Evolutionary conservation across 441 rosid species (phyloP).

Genomic region (Biscutella laevigata): DNA sequence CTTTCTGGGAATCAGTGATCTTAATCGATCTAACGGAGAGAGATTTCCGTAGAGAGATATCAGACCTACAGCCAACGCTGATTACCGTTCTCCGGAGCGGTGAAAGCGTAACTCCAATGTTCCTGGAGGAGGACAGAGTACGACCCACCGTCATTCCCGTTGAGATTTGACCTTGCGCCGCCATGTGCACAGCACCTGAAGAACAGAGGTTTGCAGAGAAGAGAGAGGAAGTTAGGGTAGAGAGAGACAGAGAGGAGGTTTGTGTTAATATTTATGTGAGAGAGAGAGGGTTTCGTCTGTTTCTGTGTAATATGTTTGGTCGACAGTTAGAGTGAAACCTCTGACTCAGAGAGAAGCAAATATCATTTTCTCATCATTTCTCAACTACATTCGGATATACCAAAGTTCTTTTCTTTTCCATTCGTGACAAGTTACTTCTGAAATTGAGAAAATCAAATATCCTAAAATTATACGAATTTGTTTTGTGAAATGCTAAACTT

Average conservation of each 20-base stretch:
- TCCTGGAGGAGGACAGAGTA: constrained; percentile 22
- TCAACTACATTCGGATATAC: too few relatives aligned
- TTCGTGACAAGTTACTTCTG: too few relatives aligned
- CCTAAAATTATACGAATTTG: too few relatives aligned
- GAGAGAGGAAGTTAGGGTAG: too few relatives aligned
- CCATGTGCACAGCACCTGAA: constrained; percentile 24
- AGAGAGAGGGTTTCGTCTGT: too few relatives aligned
- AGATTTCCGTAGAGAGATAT: constrained; percentile 7
- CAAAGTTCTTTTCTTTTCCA: too few relatives aligned
- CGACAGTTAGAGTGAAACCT: too few relatives aligned
- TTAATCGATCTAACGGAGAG: constrained; percentile 34
- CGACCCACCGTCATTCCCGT: constrained; percentile 19
- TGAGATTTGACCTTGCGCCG: constrained; percentile 28
- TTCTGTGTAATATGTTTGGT: too few relatives aligned
- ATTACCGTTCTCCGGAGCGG: constrained; percentile 1
- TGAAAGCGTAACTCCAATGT: background rate
- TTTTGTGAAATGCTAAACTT: too few relatives aligned
- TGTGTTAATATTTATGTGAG: constrained; percentile 14
- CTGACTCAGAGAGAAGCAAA: too few relatives aligned
- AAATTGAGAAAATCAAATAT: too few relatives aligned
- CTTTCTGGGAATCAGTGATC: constrained; percentile 14
- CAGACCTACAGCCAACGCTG: constrained; percentile 10
- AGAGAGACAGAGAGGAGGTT: background rate
- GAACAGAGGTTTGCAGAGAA: constrained; percentile 14
- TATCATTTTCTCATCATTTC: too few relatives aligned